Evolutionary conservation across 306 rosid genomes (phyloP), one percentile per base, ranked within the genome.

Genomic region (Pterocarpus macrocarpus): DNA sequence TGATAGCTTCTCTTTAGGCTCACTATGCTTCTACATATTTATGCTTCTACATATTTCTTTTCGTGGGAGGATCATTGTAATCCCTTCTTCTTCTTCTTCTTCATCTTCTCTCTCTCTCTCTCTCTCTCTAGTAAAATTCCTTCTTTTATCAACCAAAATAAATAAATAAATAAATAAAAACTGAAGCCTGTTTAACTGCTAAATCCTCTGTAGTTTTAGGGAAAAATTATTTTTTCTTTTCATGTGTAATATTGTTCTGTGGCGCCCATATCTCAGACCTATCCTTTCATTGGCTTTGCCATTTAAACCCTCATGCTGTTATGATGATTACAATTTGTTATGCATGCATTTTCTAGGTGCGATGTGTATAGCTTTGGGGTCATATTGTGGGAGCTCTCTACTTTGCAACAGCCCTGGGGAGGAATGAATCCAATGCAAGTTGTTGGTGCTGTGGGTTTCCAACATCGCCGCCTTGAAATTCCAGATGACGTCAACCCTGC

Each of bases 361-460:
- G 99, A 96, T 13, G 99, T 96, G 73, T 96, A 59, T 87, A 94
- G 99, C 91, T 96, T 73, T 30, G 99, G 99, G 62, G 99, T 96
- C 69, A 96, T 96, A 86, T 82, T 96, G 43, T 96, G 99, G 99
- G 99, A 96, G 85, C 98, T 96, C 35, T 90, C 65, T 45, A 96
- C 99, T 5, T 43, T 96, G 94, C 91, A 82, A 84, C 99, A 96
- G 82, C 99, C 99, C 0, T 96, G 99, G 99, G 94, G 97, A 28
- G 99, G 99, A 85, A 92, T 96, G 99, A 96, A 96, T 80, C 97
- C 99, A 1, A 96, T 96, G 99, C 99, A 96, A 90, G 99, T 96
- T 78, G 99, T 96, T 64, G 99, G 99, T 50, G 99, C 99, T 0
- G 99, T 96, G 30, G 99, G 99, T 80, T 96, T 96, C 87, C 99